Evolutionary conservation across 768 basidiomycete genomes (phyloP), one percentile per base, ranked within the genome.

Genomic region (Chalciporus pseudorubinellus): DNA sequence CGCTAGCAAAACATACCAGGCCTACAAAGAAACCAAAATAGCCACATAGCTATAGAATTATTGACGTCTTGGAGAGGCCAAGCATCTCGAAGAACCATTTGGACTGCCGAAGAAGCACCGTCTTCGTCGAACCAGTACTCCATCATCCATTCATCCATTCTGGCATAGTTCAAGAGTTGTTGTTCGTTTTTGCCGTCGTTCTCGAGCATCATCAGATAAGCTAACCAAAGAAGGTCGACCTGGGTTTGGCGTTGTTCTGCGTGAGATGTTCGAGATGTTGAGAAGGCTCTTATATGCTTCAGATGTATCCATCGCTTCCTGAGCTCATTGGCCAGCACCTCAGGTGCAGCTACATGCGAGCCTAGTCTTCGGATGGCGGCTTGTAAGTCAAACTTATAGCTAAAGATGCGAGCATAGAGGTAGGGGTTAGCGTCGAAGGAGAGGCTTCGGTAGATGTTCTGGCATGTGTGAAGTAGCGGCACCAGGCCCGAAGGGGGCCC

Each of bases 201-300:
- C 71, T 93, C 91, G 42, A 92, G 71, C 76, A 91, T 78, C 82
- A 92, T 82, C 33, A 89, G 69, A 62, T 87, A 91, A 22, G 83
- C 78, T 24, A 79, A 77, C 74, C 83, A 86, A 6, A 92, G 77
- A 13, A 81, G 62, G n/a, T 82, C 74, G 38, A 42, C 31, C 33
- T 46, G 41, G n/a, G 44, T 6, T n/a, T 44, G 43, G 3, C 39
- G n/a, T 14, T 22, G 11, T 36, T 59, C 64, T 1, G 61, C 48
- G 13, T 53, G 39, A 16, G 21, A 53, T 43, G 60, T 47, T 38
- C 60, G 56, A 31, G 62, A 58, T 31, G 55, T 39, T 3, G 59
- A 50, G 41, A 75, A 74, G 6, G 63, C 62, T 28, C 79, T 79
- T 49, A 92, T 77, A 42, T 77, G 77, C 53, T 78, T 80, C 52